Evolutionary conservation across 805 yeast species (phyloP).

Genomic region (Kodamaea kakaduensis): DNA sequence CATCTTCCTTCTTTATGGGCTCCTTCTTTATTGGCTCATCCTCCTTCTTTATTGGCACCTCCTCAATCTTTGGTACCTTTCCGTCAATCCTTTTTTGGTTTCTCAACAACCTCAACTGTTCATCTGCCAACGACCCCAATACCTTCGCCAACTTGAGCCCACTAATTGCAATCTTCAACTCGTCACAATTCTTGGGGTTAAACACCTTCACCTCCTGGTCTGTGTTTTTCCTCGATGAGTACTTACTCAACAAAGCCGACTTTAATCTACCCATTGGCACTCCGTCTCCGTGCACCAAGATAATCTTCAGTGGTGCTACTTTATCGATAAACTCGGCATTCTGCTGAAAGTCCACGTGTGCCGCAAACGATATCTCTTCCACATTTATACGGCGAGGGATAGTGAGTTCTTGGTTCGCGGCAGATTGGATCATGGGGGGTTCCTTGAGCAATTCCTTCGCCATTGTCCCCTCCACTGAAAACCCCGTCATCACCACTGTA

Average conservation of each 20-base stretch:
- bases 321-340: slow-evolving; percentile 86
- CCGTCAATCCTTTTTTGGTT: slow-evolving; percentile 59
- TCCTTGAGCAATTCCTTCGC: slow-evolving; percentile 86
- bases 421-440: slow-evolving; percentile 85
- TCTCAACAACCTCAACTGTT: slow-evolving; percentile 31
- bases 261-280: slow-evolving; percentile 98
- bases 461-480: slow-evolving; percentile 97
- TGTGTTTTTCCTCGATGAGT: slow-evolving; percentile 74
- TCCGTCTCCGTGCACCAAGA: slow-evolving; percentile 94
- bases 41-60: slow-evolving; percentile 23
- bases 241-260: slow-evolving; percentile 86
- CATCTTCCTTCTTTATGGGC: slow-evolving; percentile 12
- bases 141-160: slow-evolving; percentile 81
- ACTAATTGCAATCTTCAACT: slow-evolving; percentile 68
- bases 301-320: slow-evolving; percentile 79
- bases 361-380: slow-evolving; percentile 98
- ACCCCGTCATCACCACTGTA: slow-evolving; percentile 86
- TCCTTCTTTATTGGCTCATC: slow-evolving; percentile 4
- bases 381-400: slow-evolving; percentile 84
- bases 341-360: slow-evolving; percentile 96
- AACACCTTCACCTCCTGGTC: slow-evolving; percentile 86
- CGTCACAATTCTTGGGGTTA: slow-evolving; percentile 89
- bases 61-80: slow-evolving; percentile 37
- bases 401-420: slow-evolving; percentile 71
- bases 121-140: slow-evolving; percentile 50